These are phyloP conservation scores for Gastrodia elata DNA, from an alignment of 106 monocot species.

Conservation along the genomic window DNA sequence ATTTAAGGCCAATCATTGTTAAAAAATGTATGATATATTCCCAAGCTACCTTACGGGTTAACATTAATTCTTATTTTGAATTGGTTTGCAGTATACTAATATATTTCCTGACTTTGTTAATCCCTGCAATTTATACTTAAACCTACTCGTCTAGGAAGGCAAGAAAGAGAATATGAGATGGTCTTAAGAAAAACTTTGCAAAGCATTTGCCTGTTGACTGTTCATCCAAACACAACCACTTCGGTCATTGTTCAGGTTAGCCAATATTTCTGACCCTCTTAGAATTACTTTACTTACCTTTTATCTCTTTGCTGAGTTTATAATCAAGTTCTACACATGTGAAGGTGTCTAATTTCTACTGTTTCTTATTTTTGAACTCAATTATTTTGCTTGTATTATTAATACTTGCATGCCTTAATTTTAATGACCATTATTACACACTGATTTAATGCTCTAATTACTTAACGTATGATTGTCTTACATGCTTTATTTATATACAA, in stretches of 20 bases:
- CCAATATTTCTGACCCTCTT: background rate
- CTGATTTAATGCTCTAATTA: background rate
- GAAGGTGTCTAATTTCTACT: background rate
- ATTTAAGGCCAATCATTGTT: background rate
- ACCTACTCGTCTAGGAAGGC: conserved; percentile 46
- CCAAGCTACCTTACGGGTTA: background rate
- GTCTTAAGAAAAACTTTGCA: conserved; percentile 81
- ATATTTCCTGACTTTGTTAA: background rate
- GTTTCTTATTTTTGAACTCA: background rate
- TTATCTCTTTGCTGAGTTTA: background rate
- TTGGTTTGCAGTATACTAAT: background rate
- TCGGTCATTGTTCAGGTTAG: conserved; percentile 83
- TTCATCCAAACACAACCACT: conserved; percentile 88
- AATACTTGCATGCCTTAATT: background rate
- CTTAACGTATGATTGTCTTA: background rate
- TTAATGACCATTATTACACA: background rate
- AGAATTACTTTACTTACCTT: background rate
- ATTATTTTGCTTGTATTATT: conserved; percentile 2
- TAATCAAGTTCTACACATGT: background rate
- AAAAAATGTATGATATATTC: background rate
- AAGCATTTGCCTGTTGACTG: conserved; percentile 60
- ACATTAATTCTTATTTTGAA: background rate
- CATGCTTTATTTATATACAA: background rate
- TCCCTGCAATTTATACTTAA: background rate
- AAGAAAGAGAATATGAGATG: conserved; percentile 88